phyloP scores from a whole-genome alignment of 140 eudicot genomes.

The Erigeron philadelphicus region DNA sequence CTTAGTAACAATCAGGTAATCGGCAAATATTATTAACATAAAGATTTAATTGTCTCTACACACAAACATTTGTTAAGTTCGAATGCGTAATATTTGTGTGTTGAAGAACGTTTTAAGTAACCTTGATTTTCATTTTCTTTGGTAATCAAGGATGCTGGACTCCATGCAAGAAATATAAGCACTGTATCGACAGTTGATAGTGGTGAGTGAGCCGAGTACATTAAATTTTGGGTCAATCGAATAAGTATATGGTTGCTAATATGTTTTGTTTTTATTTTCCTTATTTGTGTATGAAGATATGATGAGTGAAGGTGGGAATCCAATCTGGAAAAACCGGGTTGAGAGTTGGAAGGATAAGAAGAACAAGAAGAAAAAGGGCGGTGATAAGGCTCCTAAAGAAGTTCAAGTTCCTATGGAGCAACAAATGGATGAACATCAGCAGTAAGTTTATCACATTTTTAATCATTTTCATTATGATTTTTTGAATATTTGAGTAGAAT shows the following conservation, averaged over 20 bases:
- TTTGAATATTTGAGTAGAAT: not conserved
- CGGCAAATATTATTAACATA: slow-evolving; percentile 20
- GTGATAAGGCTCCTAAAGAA: slow-evolving; percentile 53
- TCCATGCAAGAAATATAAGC: slow-evolving; percentile 83
- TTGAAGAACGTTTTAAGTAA: not conserved
- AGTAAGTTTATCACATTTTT: slow-evolving; percentile 34
- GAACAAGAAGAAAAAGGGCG: slow-evolving; percentile 57
- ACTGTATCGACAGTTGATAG: slow-evolving; percentile 84
- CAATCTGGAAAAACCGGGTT: slow-evolving; percentile 93
- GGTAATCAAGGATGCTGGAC: slow-evolving; percentile 59
- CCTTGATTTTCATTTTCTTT: slow-evolving; percentile 8
- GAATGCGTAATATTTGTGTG: not conserved
- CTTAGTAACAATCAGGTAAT: slow-evolving; percentile 52
- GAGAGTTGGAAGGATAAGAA: slow-evolving; percentile 98
- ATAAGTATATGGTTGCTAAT: slow-evolving; percentile 9
- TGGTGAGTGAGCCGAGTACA: slow-evolving; percentile 57
- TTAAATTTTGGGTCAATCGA: slow-evolving; percentile 15
- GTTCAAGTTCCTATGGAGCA: slow-evolving; percentile 68
- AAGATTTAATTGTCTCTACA: not conserved
- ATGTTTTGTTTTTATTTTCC: not conserved
- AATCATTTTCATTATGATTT: not conserved
- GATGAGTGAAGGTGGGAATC: slow-evolving; percentile 69
- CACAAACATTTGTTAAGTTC: not conserved
- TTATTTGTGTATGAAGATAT: slow-evolving; percentile 36
- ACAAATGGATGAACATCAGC: slow-evolving; percentile 75